A percentile compares a stretch with the other conserved stretches of the same genome.
Evolutionary conservation across 2,329 filamentous ascomycete species (phyloP).

Genomic region (Cyanodermella asteris): DNA sequence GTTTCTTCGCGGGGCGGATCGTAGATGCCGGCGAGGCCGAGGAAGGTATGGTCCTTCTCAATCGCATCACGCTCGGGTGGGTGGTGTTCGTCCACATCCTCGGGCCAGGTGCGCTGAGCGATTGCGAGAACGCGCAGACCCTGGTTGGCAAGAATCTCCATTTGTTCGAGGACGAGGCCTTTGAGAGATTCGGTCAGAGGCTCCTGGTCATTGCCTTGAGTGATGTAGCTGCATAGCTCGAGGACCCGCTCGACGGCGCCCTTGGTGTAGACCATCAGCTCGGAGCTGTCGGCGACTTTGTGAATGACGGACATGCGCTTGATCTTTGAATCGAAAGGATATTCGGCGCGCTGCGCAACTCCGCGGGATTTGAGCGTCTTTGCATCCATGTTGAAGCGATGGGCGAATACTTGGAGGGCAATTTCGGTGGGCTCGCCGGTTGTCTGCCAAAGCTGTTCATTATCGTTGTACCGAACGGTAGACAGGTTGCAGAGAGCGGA

Average conservation of each 20-base stretch:
- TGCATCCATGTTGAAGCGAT: constrained; percentile 33
- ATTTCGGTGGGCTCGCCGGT: constrained; percentile 46
- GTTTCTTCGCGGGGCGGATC: constrained; percentile 71
- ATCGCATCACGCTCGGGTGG: constrained; percentile 36
- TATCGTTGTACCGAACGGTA: constrained; percentile 22
- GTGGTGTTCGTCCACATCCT: constrained; percentile 23
- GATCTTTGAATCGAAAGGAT: constrained; percentile 41
- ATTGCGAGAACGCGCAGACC: constrained; percentile 49
- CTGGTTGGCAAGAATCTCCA: constrained; percentile 43
- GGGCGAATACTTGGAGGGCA: constrained; percentile 42
- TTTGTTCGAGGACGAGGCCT: constrained; percentile 36
- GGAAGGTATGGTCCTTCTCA: constrained; percentile 47
- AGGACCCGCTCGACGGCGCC: constrained; percentile 41
- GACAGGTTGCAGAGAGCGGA: constrained; percentile 35
- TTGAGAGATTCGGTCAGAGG: constrained; percentile 19
- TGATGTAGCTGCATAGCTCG: constrained; percentile 34
- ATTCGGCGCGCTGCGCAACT: constrained; percentile 33
- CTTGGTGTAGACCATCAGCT: constrained; percentile 32
- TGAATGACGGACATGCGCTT: constrained; percentile 48
- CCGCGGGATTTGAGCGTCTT: constrained; percentile 33
- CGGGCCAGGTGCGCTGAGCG: constrained; percentile 25
- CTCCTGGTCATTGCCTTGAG: constrained; percentile 14
- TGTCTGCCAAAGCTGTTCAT: constrained; percentile 28
- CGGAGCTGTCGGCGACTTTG: constrained; percentile 10
- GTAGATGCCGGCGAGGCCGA: constrained; percentile 70